phyloP scores from a whole-genome alignment of 352 stramenopile genomes.

The Thraustochytrium striatum region DNA sequence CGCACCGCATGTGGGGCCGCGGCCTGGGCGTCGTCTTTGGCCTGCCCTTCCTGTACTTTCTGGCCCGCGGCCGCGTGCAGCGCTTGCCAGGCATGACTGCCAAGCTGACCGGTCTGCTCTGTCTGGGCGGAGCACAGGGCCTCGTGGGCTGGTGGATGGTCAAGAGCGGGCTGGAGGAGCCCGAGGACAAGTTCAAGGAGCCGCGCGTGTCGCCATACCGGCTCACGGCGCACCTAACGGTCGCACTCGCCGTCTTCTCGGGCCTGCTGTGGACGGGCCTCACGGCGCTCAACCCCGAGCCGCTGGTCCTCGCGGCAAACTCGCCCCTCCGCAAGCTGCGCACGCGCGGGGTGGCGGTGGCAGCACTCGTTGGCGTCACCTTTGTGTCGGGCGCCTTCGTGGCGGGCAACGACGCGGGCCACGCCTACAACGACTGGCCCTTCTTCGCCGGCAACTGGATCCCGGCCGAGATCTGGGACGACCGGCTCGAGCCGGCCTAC shows the following conservation, averaged over 20 bases:
- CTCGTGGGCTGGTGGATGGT: slow-evolving; percentile 99
- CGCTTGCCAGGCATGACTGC: slow-evolving; percentile 59
- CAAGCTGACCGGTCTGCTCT: slow-evolving; percentile 57
- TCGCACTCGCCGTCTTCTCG: slow-evolving; percentile 93
- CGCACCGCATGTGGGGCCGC: slow-evolving; percentile 95
- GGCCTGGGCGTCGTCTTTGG: slow-evolving; percentile 87
- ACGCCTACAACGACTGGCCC: slow-evolving; percentile 96
- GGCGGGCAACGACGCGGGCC: slow-evolving; percentile 94
- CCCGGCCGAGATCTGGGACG: slow-evolving; percentile 82
- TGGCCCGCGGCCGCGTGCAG: slow-evolving; percentile 70
- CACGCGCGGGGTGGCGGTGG: slow-evolving; percentile 55
- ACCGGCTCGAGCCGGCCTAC: slow-evolving; percentile 72
- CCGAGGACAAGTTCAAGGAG: slow-evolving; percentile 81
- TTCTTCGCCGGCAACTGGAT: slow-evolving; percentile 77
- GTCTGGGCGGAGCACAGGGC: slow-evolving; percentile 72
- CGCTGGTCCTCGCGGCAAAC: background rate
- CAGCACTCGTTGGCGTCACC: slow-evolving; percentile 66
- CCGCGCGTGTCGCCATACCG: slow-evolving; percentile 95
- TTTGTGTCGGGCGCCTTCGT: slow-evolving; percentile 86
- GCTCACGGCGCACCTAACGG: slow-evolving; percentile 90
- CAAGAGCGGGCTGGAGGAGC: slow-evolving; percentile 90
- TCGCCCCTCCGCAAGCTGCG: background rate
- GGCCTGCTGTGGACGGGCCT: slow-evolving; percentile 90
- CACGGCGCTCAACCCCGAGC: slow-evolving; percentile 41
- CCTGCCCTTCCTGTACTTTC: slow-evolving; percentile 85